Evolutionary conservation across 768 basidiomycete genomes (phyloP), one percentile per base, ranked within the genome.

Genomic region (Boletus eberwhitei): DNA sequence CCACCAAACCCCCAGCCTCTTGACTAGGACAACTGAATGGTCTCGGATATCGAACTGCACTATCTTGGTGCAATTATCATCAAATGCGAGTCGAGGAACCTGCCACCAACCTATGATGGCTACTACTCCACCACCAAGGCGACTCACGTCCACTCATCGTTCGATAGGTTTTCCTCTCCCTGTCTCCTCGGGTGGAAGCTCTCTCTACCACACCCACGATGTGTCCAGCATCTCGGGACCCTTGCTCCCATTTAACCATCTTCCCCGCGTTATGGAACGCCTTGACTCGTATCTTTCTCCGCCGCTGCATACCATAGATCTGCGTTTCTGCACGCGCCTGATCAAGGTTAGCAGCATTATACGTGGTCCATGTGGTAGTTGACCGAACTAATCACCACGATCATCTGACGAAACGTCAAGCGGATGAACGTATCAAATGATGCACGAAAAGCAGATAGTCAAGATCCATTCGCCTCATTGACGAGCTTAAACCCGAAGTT

Each of bases 261-360:
- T 53, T 50, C 31, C n/a, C n/a, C n/a, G n/a, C n/a, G n/a, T 78
- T 61, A 22, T 45, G 55, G 31, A 53, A 57, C 5, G 42, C 77
- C 53, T 63, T 69, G 14, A 82, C 83, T 32, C 76, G 72, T 54
- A 88, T 77, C 53, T 77, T 77, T 41, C 68, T 70, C 45, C 84
- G 74, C 48, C 85, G 71, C 57, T 81, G 77, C 38, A 73, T 75
- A 1, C 87, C 86, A 38, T 78, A 66, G 57, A 82, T 76, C 40
- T 74, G 70, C 6, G 85, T 83, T 34, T 86, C 86, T 14, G 67
- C 64, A 17, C 83, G 77, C 4, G 85, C 87, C 53, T 80, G 76
- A 0, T 82, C 76, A n/a, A 88, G 77, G 57, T 86, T 86, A 11
- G 71, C 69, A 1, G 77, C 79, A 0, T 57, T 55, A 53, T n/a